Evolutionary conservation across 768 basidiomycete species (phyloP), one percentile per base, ranked within the genome.

Genomic region (Pholiota microspora): DNA sequence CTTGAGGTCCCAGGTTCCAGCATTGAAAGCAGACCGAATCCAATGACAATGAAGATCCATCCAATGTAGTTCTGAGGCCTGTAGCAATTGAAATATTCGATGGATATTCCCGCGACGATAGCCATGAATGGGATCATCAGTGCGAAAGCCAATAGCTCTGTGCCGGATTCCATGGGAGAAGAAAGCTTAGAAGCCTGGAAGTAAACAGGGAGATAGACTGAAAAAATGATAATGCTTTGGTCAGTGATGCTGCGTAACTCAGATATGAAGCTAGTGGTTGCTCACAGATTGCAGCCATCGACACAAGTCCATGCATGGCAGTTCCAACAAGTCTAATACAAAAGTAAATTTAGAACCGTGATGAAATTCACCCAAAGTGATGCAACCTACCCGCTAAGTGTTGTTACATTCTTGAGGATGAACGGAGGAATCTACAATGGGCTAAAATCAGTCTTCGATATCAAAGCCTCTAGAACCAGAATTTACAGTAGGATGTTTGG

Each of bases 141-240:
- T 0, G 46, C 38, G 13, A 48, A 31, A 12, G 45, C 46, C 10
- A 54, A 49, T 10, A 49, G 35, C 28, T 54, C 53, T 9, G 47
- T 36, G 12, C 53, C 53, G 12, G 46, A 48, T 15, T 38, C 32
- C 7, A 49, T 18, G 12, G 53, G 53, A 12, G 53, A 54, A 1
- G 35, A 28, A 7, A 38, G 24, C 16, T 34, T 54, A 7, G 29
- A 34, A 1, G 53, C 53, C 34, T 54, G 53, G 12, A 49, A 54
- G 25, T 54, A 54, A 16, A 49, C 47, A 1, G 53, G 53, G 13
- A 54, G 34, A 28, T 54, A 54, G 25, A 47, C 53, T 54, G 40
- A 16, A 13, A 28, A n/a, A n/a, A n/a, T 31, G 29, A 31, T 6
- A 31, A 12, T 12, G 29, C 29, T 12, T 31, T 31, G 12, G 12